Evolutionary conservation across 2,329 filamentous ascomycete species (phyloP), one percentile per base, ranked within the genome.

Genomic region (Lithohypha guttulata): DNA sequence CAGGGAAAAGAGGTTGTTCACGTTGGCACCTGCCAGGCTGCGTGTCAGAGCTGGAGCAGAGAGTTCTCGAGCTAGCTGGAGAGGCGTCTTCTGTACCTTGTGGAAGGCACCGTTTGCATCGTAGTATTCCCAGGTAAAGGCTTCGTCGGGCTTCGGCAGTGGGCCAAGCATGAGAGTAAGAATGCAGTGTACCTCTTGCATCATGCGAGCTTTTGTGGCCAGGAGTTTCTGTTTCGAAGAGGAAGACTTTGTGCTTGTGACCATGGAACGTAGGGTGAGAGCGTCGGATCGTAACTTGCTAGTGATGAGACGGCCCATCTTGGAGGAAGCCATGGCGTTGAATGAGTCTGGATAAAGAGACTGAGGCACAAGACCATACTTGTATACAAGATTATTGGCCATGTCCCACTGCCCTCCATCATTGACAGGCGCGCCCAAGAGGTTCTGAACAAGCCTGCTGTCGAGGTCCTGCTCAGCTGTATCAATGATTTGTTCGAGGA

Each of bases 381-480:
- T 93, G 30, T 75, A 63, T 4, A 93, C 83, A 7, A 93, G 65
- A 53, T 93, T 93, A 48, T 77, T 81, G 2, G 86, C 80, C 84
- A 93, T 93, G 59, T 93, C 84, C 84, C 84, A 93, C 59, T 93
- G 84, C 0, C 86, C 85, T 19, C 86, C 85, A 55, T 93, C 86
- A 6, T 72, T 74, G 3, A 91, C 77, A 1, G 84, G 79, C 15
- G 73, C 69, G 0, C 65, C 62, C 19, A 89, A 65, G 3, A 93
- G 62, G 3, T 71, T 71, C 56, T 86, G 79, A 2, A 93, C 70
- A 3, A 93, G 62, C 7, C 86, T 66, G 15, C 77, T 71, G 48
- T 87, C 82, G 1, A 93, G 68, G 22, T 79, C 75, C 51, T 85
- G 71, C 36, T 67, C 65, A 0, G 75, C 71, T 0, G 85, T 93